phyloP scores from a whole-genome alignment of 345 rosid species.

The Euphorbia peplus region DNA sequence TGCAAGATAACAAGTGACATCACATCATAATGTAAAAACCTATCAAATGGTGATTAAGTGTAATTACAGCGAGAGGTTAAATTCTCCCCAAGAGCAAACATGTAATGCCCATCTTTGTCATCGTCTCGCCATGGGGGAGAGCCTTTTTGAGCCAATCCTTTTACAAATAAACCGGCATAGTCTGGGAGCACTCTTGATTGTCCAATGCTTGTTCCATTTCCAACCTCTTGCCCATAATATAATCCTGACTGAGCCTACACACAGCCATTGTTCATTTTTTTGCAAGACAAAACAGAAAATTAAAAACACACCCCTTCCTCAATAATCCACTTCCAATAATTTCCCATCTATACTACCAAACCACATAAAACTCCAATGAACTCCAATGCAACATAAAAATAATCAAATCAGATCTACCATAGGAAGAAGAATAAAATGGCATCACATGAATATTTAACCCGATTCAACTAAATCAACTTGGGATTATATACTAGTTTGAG shows the following conservation, averaged over 20 bases:
- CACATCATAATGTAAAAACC: slow-evolving; percentile 18
- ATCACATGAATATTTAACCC: not conserved
- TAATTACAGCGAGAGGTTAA: slow-evolving; percentile 70
- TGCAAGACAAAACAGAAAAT: slow-evolving; percentile 30
- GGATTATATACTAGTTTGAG: not conserved
- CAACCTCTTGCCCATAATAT: slow-evolving; percentile 55
- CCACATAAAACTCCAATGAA: slow-evolving; percentile 8
- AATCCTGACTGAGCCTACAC: slow-evolving; percentile 70
- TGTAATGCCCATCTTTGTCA: slow-evolving; percentile 79
- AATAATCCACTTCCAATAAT: slow-evolving; percentile 7
- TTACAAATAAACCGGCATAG: slow-evolving; percentile 45
- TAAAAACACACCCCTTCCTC: slow-evolving; percentile 24
- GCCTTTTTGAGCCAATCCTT: slow-evolving; percentile 56
- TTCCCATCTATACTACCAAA: slow-evolving; percentile 18
- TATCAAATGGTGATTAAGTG: slow-evolving; percentile 40
- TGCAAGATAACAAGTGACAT: slow-evolving; percentile 15
- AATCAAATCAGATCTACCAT: not conserved
- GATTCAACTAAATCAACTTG: not conserved
- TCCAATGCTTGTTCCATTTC: slow-evolving; percentile 56
- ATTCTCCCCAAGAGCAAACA: slow-evolving; percentile 67
- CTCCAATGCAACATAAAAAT: not conserved
- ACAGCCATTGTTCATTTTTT: slow-evolving; percentile 53
- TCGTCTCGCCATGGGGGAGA: slow-evolving; percentile 65
- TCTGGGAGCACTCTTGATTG: slow-evolving; percentile 48
- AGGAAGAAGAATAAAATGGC: not conserved